Conservation (phyloP, 108 stramenopile genomes). For the Skeletonema tropicum region DNA sequence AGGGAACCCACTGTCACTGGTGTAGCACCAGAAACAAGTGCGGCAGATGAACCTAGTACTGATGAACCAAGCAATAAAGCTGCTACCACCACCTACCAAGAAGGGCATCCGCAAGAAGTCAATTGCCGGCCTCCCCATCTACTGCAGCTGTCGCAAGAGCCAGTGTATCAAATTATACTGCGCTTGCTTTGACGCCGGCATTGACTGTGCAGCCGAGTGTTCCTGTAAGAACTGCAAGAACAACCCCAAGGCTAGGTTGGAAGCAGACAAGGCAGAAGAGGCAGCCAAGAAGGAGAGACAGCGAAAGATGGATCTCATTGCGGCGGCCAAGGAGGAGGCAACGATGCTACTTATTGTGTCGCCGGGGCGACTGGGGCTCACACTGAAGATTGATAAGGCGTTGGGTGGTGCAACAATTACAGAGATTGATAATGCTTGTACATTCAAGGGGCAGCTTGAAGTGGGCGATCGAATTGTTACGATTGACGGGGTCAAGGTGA, state of each 20-base stretch:
- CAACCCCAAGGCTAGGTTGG: background rate
- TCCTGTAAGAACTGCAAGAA: constrained; percentile 25
- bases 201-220: constrained; percentile 13
- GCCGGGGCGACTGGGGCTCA: constrained; percentile 16
- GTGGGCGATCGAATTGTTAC: constrained; percentile 20
- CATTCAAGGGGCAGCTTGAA: constrained; percentile 12
- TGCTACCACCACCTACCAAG: constrained; percentile 10
- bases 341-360: constrained; percentile 15
- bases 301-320: constrained; percentile 1
- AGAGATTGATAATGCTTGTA: constrained; percentile 9
- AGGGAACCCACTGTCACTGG: background rate
- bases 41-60: no score
- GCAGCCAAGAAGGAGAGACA: constrained; percentile 6
- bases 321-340: constrained; percentile 7
- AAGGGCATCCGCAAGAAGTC: background rate
- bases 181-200: constrained; percentile 23
- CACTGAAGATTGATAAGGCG: background rate
- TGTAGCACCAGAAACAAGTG: background rate
- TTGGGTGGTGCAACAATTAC: constrained; percentile 9
- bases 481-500: constrained; percentile 7
- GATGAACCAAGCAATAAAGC: background rate
- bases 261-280: background rate
- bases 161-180: constrained; percentile 2
- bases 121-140: background rate
- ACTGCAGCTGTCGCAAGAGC: background rate